Conservation (phyloP, 1,139 yeast species). For the Lipomyces yarrowii region DNA sequence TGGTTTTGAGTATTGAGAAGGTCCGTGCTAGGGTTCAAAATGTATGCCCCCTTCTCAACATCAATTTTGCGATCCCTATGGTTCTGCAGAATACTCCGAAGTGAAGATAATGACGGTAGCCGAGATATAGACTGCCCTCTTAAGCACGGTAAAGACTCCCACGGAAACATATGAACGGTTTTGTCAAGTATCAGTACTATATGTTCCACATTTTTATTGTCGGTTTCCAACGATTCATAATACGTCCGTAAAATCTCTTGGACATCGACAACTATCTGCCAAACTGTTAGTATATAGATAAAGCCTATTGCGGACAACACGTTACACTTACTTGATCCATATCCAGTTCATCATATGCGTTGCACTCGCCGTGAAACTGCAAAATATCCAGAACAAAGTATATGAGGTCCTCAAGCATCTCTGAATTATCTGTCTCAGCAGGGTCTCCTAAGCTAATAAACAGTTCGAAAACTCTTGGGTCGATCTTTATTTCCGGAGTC, state of each 20-base stretch:
- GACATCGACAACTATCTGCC: constrained; percentile 48
- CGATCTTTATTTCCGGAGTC: constrained; percentile 46
- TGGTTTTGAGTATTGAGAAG: constrained; percentile 65
- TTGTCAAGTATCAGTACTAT: constrained; percentile 69
- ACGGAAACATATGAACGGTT: constrained; percentile 69
- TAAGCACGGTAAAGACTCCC: constrained; percentile 78
- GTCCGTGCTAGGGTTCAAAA: constrained; percentile 85
- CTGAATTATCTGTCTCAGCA: constrained; percentile 37
- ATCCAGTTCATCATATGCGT: constrained; percentile 67
- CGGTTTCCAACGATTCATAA: constrained; percentile 29
- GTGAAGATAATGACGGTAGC: constrained; percentile 64
- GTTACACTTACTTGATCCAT: constrained; percentile 50
- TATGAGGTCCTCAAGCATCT: constrained; percentile 63
- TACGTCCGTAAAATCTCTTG: constrained; percentile 50
- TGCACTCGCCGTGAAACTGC: constrained; percentile 63
- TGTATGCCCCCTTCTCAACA: constrained; percentile 51
- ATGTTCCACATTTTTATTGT: constrained; percentile 48
- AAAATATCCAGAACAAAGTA: constrained; percentile 63
- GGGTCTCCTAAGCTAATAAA: constrained; percentile 54
- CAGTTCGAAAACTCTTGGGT: constrained; percentile 54
- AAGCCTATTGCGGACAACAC: no score
- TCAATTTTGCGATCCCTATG: constrained; percentile 34
- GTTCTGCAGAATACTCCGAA: constrained; percentile 50
- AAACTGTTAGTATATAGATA: background rate
- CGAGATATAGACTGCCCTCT: constrained; percentile 63